Evolutionary conservation across 176 grass and related monocot genomes (phyloP), one percentile per base, ranked within the genome.

Genomic region (Stipa capillata): DNA sequence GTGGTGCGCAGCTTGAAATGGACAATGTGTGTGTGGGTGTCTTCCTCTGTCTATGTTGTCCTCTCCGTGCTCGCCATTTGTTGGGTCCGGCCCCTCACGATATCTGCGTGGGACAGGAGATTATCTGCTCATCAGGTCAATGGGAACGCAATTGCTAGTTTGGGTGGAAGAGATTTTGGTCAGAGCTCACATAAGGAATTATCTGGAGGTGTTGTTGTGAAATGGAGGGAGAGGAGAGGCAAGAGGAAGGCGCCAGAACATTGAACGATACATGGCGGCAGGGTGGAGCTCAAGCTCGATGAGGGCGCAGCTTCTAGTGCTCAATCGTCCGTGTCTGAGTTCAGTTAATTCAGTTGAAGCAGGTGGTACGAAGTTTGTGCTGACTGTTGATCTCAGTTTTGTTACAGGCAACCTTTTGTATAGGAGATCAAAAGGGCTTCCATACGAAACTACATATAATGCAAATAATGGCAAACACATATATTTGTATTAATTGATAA

Each of bases 1-100:
- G 20, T 88, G 13, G 42, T 27, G 1, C 76, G 34, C 6, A 20
- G 69, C 1, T 61, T 79, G 51, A 84, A 69, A 48, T 88, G 81
- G 75, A 88, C 81, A 74, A 11, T 84, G 3, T 84, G 32, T 1
- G 75, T 88, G 1, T 88, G 86, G 86, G 20, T 79, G 6, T 88
- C 81, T n/a, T 42, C 33, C 14, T 74, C 14, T 33, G 33, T 88
- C 13, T 80, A 52, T 0, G 2, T 27, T 25, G 11, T 16, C 9
- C 68, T 58, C 7, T 4, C 78, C 34, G 17, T 42, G 40, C 24
- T 79, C 11, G 33, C 59, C 2, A 1, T 74, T 42, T 74, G 68
- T 49, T 79, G 75, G 39, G 74, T 41, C 1, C 8, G 66, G 17
- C 16, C 47, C 10, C 17, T 50, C 0, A 31, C 6, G 0, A 18